Evolutionary conservation across 2,329 filamentous ascomycete species (phyloP), one percentile per base, ranked within the genome.

Genomic region (Fragosphaeria purpurea): DNA sequence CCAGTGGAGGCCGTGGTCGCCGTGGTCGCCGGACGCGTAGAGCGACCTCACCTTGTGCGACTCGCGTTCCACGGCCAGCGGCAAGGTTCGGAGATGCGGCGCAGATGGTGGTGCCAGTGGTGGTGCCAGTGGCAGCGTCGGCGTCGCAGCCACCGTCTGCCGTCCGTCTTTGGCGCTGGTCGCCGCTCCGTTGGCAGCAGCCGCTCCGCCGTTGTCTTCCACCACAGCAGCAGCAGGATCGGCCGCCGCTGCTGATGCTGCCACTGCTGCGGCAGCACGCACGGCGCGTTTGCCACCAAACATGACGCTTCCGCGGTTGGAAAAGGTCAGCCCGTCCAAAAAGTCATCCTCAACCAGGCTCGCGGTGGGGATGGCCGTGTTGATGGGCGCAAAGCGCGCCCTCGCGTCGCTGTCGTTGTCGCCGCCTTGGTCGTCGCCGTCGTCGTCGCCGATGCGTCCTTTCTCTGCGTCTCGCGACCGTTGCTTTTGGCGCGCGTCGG

Each of bases 11-110:
- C 35, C n/a, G 22, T 37, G 38, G 33, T 32, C 38, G 13, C 22
- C 10, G 40, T 40, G n/a, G 62, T 76, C 75, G 67, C 71, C 72
- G 61, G 71, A 70, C 69, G 75, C 72, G 72, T 81, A 81, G 68
- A 81, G 77, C 67, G 76, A 80, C 73, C 77, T 79, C 74, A 81
- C 77, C 73, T 80, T 80, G 76, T 77, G 75, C 69, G 77, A 81
- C 69, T 81, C 77, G 68, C 74, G 75, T 70, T 80, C 76, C 60
- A 74, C 65, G 59, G 79, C 76, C 63, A 69, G 67, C 59, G 75
- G 69, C 63, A 79, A 67, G 61, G 79, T 64, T 57, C 70, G 71
- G 58, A 46, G n/a, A 40, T 48, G 48, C 56, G 55, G 45, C 35
- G 37, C 40, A 30, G 51, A 55, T 3, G 22, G 22, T 22, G 22